These are phyloP conservation scores for Starmerella powellii DNA, from an alignment of 805 yeast species.

Conservation along the genomic window DNA sequence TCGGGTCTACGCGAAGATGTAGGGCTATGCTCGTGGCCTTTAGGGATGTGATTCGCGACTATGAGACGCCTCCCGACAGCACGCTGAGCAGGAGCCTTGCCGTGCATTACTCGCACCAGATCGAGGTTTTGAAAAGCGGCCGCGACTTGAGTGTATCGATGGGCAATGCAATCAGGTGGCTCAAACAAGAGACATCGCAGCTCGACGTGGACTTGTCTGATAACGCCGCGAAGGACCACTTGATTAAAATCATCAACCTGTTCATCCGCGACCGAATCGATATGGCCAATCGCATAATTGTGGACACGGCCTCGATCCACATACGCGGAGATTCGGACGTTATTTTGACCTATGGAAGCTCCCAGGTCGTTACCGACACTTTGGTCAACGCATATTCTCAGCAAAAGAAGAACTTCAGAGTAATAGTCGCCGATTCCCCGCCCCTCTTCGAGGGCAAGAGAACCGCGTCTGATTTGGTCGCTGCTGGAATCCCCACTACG, in stretches of 20 bases:
- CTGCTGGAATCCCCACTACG: constrained; percentile 54
- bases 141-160: constrained; percentile 84
- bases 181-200: constrained; percentile 81
- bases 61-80: constrained; percentile 73
- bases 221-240: constrained; percentile 48
- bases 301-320: constrained; percentile 65
- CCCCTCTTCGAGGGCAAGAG: constrained; percentile 89
- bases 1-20: constrained; percentile 83
- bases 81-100: constrained; percentile 81
- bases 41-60: constrained; percentile 64
- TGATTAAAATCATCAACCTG: constrained; percentile 59
- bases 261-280: constrained; percentile 78
- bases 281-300: constrained; percentile 69
- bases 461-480: constrained; percentile 52
- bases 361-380: constrained; percentile 66
- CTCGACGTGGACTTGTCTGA: constrained; percentile 65
- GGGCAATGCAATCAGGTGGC: constrained; percentile 98
- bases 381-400: constrained; percentile 53
- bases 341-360: constrained; percentile 77
- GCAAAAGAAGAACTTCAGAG: constrained; percentile 55
- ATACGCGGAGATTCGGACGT: constrained; percentile 60
- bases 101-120: constrained; percentile 77
- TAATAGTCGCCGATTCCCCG: constrained; percentile 81
- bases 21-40: constrained; percentile 75
- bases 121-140: constrained; percentile 79